Percentiles rank a stretch among this genome's conserved stretches.
Conservation (phyloP, 768 basidiomycete species). For the Tylopilus cervinicoccineus region DNA sequence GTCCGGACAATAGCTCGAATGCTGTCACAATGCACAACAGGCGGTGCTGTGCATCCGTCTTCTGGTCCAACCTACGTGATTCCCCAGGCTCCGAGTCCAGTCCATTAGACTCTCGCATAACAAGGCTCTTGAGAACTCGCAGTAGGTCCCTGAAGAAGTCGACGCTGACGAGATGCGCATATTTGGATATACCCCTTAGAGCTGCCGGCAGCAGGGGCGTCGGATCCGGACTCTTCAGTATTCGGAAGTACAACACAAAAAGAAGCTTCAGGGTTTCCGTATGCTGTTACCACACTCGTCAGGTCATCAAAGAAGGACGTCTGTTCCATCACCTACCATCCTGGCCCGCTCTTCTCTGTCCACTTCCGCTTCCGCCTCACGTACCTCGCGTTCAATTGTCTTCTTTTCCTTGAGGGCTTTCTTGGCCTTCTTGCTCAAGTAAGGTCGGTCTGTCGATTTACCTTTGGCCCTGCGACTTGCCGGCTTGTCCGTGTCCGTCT, state of each 20-base stretch:
- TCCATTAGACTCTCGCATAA: constrained; percentile 47
- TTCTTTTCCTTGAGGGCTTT: constrained; percentile 85
- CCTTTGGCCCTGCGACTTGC: constrained; percentile 45
- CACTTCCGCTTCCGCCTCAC: constrained; percentile 91
- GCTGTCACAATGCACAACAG: constrained; percentile 91
- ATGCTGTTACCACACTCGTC: constrained; percentile 54
- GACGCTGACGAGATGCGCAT: constrained; percentile 94
- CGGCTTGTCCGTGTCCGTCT: constrained; percentile 39
- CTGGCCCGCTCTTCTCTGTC: constrained; percentile 85
- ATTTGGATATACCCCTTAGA: constrained; percentile 87
- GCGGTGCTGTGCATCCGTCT: constrained; percentile 48
- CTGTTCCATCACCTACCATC: constrained; percentile 52
- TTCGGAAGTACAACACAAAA: constrained; percentile 95
- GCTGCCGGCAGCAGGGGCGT: constrained; percentile 82
- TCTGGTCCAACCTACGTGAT: constrained; percentile 30
- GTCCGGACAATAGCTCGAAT: constrained; percentile 94
- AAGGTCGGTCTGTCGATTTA: constrained; percentile 58
- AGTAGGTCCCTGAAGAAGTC: constrained; percentile 98
- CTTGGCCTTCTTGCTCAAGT: constrained; percentile 89
- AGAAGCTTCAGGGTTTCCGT: constrained; percentile 97
- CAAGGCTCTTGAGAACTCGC: constrained; percentile 75
- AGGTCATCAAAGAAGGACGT: constrained; percentile 7
- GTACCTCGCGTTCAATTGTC: constrained; percentile 87
- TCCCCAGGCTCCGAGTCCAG: constrained; percentile 37
- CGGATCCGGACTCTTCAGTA: constrained; percentile 80